These are phyloP conservation scores for Eremochloa ophiuroides DNA, from an alignment of 176 grass and related monocot genomes.

Conservation along the genomic window DNA sequence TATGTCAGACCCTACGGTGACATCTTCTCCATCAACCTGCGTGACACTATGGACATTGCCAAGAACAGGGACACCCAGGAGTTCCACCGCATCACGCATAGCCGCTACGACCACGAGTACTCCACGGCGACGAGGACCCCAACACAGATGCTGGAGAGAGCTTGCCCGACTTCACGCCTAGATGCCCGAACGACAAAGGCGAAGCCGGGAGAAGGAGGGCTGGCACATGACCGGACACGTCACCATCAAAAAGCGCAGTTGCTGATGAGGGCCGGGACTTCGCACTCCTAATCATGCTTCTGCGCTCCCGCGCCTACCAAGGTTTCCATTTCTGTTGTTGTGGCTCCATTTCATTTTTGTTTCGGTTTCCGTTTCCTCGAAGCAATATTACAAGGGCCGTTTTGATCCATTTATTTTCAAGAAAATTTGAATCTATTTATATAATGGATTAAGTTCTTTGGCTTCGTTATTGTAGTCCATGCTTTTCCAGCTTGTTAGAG, in stretches of 20 bases:
- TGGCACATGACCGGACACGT: slow-evolving; percentile 48
- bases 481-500: too few species aligned
- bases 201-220: slow-evolving; percentile 5
- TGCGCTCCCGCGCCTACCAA: too few species aligned
- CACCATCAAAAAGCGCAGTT: background rate
- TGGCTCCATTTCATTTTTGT: too few species aligned
- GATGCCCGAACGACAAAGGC: slow-evolving; percentile 5
- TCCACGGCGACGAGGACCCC: slow-evolving; percentile 33
- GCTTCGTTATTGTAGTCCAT: too few species aligned
- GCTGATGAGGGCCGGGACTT: background rate
- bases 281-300: too few species aligned
- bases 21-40: slow-evolving; percentile 28
- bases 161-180: background rate
- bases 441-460: too few species aligned
- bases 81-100: slow-evolving; percentile 31
- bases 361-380: too few species aligned
- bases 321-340: too few species aligned
- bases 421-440: too few species aligned
- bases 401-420: too few species aligned
- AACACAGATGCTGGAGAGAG: background rate
- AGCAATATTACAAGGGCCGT: too few species aligned
- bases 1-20: slow-evolving; percentile 35
- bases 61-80: slow-evolving; percentile 15
- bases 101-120: slow-evolving; percentile 27
- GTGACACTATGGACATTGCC: background rate